Percentiles rank a stretch among this genome's conserved stretches.
These are phyloP conservation scores for Litsea cubeba DNA, from an alignment of 164 flowering plant species.

Conservation along the genomic window DNA sequence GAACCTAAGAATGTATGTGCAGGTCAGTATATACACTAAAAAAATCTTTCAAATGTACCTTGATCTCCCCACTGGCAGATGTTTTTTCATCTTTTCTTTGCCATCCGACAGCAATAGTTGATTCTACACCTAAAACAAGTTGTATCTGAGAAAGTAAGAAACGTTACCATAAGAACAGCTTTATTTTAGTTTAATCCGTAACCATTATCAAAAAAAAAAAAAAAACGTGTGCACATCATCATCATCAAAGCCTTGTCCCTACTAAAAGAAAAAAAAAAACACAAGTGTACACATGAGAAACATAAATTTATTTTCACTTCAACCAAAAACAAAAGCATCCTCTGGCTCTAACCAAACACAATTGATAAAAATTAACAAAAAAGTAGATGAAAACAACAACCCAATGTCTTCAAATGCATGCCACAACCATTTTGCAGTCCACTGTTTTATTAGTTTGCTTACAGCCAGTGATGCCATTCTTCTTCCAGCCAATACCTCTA, in stretches of 20 bases:
- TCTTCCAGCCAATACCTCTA: too few species aligned
- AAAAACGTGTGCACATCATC: too few species aligned
- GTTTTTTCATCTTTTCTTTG: slow-evolving; percentile 63
- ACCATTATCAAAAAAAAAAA: too few species aligned
- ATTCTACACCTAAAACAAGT: slow-evolving; percentile 69
- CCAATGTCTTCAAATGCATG: background rate
- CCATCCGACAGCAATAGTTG: slow-evolving; percentile 85
- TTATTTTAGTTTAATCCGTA: too few species aligned
- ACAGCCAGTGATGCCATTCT: too few species aligned
- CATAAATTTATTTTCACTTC: background rate
- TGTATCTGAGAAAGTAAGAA: slow-evolving; percentile 54
- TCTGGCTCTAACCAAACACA: background rate
- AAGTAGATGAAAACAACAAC: background rate
- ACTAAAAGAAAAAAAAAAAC: background rate
- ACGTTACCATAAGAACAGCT: background rate
- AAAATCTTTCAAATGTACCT: slow-evolving; percentile 36
- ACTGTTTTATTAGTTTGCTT: too few species aligned
- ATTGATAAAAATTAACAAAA: background rate
- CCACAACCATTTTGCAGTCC: too few species aligned
- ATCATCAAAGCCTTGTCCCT: too few species aligned
- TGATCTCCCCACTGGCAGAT: slow-evolving; percentile 82
- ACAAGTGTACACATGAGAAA: background rate
- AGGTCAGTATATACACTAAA: too few species aligned
- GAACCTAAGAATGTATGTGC: too few species aligned
- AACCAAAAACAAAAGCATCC: background rate